phyloP scores from a whole-genome alignment of 331 rosid genomes.

The Rosa hybrid region DNA sequence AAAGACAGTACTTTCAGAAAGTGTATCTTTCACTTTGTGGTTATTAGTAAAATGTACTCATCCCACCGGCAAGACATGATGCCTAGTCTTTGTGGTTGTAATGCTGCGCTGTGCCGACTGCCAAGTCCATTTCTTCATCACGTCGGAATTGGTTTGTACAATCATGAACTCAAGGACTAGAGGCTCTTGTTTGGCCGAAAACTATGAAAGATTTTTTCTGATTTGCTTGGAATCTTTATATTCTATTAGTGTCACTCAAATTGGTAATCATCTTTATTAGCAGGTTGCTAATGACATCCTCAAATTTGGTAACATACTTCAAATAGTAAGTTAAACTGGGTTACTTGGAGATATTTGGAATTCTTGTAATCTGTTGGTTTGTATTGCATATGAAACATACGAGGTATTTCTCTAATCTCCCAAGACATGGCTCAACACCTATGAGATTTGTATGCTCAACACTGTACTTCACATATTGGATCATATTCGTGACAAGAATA shows the following conservation, averaged over 20 bases:
- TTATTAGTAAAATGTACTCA: background rate
- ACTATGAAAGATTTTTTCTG: background rate
- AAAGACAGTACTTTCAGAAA: constrained; percentile 4
- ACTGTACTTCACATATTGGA: too few species aligned
- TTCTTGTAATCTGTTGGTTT: too few species aligned
- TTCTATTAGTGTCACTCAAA: background rate
- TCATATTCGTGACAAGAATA: too few species aligned
- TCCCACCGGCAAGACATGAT: constrained; percentile 30
- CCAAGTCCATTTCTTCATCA: constrained; percentile 30
- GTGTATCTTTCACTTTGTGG: background rate
- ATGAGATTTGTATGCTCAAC: too few species aligned
- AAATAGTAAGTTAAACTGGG: background rate
- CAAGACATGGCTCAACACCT: too few species aligned
- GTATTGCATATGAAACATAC: too few species aligned
- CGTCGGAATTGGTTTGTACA: constrained; percentile 24
- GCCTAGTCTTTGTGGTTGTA: constrained; percentile 20
- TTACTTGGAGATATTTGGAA: background rate
- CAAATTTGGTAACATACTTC: background rate
- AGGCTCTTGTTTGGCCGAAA: background rate
- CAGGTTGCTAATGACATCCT: background rate
- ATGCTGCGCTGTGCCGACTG: background rate
- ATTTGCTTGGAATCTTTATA: constrained; percentile 20
- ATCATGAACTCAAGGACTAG: background rate
- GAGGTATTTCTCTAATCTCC: too few species aligned
- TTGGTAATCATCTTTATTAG: background rate